These are phyloP conservation scores for Zanthoxylum bungeanum DNA, from an alignment of 345 rosid species.

Conservation along the genomic window DNA sequence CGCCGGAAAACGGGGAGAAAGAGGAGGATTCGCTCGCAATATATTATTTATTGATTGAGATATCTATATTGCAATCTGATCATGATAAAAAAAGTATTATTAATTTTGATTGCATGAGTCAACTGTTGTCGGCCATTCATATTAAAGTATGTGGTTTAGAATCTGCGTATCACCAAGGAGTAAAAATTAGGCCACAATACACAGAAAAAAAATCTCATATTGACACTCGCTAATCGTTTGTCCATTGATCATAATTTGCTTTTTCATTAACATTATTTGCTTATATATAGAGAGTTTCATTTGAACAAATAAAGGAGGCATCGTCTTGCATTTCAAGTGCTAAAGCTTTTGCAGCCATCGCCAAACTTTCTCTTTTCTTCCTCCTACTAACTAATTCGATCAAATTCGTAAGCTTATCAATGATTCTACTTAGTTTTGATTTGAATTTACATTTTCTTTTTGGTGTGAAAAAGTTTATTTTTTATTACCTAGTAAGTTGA, in stretches of 20 bases:
- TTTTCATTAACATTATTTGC: too few species aligned
- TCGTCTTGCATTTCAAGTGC: neutral
- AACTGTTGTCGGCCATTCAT: too few species aligned
- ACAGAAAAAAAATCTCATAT: neutral
- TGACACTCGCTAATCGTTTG: neutral
- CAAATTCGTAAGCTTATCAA: neutral
- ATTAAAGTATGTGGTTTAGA: too few species aligned
- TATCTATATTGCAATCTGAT: too few species aligned
- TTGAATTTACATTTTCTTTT: neutral
- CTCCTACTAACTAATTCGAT: neutral
- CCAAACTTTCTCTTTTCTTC: neutral
- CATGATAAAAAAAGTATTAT: too few species aligned
- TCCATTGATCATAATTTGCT: neutral
- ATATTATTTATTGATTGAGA: too few species aligned
- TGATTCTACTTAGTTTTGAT: neutral
- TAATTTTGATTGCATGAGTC: too few species aligned
- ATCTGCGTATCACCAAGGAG: neutral
- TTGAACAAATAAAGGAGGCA: neutral
- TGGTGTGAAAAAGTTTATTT: too few species aligned
- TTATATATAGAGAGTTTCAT: neutral
- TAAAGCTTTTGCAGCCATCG: neutral
- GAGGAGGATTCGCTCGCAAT: too few species aligned
- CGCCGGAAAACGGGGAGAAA: too few species aligned
- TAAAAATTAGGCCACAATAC: neutral
- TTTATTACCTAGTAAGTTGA: too few species aligned